Evolutionary conservation across 73 alveolate species (phyloP).

Genomic region (Paramecium octaurelia): DNA sequence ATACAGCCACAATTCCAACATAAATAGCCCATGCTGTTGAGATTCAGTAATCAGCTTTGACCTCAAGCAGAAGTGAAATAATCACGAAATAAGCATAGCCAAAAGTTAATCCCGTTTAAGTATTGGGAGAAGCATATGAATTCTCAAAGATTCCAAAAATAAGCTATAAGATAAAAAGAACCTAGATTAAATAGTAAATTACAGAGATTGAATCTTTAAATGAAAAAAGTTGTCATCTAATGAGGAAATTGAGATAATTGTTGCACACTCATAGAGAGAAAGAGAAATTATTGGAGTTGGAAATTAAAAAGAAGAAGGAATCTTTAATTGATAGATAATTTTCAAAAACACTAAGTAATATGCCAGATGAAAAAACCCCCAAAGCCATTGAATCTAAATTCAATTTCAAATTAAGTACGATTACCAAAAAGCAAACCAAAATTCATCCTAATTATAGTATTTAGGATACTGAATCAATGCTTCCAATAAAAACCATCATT

Average conservation of each 20-base stretch:
- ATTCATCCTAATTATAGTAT: background rate
- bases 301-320: background rate
- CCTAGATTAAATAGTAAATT: background rate
- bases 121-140: background rate
- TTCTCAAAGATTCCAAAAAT: background rate
- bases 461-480: background rate
- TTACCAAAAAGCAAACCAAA: background rate
- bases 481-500: background rate
- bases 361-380: slow-evolving; percentile 14
- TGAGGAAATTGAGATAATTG: background rate
- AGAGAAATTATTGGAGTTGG: background rate
- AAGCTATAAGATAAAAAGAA: background rate
- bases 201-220: background rate
- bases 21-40: background rate
- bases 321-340: background rate
- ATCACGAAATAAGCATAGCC: background rate
- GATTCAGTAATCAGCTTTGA: background rate
- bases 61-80: background rate
- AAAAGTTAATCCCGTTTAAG: background rate
- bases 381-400: background rate
- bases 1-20: background rate
- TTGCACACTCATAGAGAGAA: background rate
- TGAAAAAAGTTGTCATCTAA: background rate
- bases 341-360: background rate
- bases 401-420: background rate